Base-by-base conservation (phyloP, 768 basidiomycete species). In the Guyanaporus albipodus region DNA sequence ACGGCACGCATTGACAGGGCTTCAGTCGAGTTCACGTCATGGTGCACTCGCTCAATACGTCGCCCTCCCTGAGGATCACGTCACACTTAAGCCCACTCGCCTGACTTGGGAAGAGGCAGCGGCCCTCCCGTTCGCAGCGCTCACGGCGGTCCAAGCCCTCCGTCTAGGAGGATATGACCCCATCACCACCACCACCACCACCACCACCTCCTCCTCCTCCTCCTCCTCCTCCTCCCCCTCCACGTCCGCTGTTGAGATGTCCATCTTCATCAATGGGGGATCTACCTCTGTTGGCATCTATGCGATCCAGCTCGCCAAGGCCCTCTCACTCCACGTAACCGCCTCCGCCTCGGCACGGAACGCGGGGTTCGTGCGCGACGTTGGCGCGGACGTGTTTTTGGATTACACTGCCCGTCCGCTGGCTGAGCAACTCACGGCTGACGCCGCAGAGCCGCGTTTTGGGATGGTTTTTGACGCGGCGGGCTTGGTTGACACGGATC, bases 261-360 rank as follows among this genome's bases (percentile, higher is more conserved):
- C 73, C 2, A 67, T 90, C 4, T 76, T 89, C 53, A 69, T 91
- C 56, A 82, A 85, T 46, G 86, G 86, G 0, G 87, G 84, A 4
- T 82, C 80, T 41, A 78, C 82, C 1, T 67, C 79, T 11, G 83
- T 87, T 2, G 87, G 87, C 4, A 67, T 73, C n/a, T 76, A 76
- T 53, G 86, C 83, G 1, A 83, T 89, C 38, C 85, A 88, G 60
- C 59, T 88, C 9, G 84, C 86, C 8, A 89, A 87, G 58, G 73
- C 77, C 1, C 70, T 69, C 50, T 83, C 83, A 4, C 78, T 78
- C 44, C 67, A 51, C 4, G 84, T 88, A 5, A 68, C 76, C 2
- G 77, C 78, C 0, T 78, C 73, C 24, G 83, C 82, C 8, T 86
- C 83, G 4, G 70, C 59, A 1, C 77, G 72, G 60, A 87, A 86